Base-by-base conservation (phyloP, 1,139 yeast species). In the Debaryomyces fabryi region DNA sequence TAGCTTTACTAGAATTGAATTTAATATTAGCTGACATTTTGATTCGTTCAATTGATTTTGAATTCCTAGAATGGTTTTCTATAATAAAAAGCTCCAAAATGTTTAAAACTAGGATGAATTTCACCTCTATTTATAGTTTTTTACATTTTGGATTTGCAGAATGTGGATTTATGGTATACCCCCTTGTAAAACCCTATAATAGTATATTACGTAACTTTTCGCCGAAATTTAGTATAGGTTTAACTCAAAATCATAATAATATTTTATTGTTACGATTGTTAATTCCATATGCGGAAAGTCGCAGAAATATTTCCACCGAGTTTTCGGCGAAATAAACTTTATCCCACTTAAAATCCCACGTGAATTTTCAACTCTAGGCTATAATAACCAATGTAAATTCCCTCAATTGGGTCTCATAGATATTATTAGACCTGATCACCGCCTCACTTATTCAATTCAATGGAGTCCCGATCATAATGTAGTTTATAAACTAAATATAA, bases 1-100 rank as follows among this genome's bases (percentile, higher is more conserved):
- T 71, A 56, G 87, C 77, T 60, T 82, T 83, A 63, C 81, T 83
- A 49, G 89, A 81, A 59, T 83, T 78, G 62, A 85, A 85, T 53
- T 83, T 74, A 59, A 89, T 58, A 44, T 64, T 57, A 42, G 63
- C 54, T 2, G 47, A 30, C 51, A 50, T 50, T 42, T 42, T 44
- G 27, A 12, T 27, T 25, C 12, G 29, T 25, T 32, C 24, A 13
- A 21, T 6, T 39, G 27, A n/a, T 36, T 32, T 37, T 23, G 41
- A 35, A 20, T 27, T 41, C 13, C n/a, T 16, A 16, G 9, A 24
- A 27, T 10, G 15, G 27, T 16, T 13, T 30, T 32, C 10, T 36
- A 16, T 23, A 29, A 7, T 10, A 20, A 37, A 37, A 12, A n/a
- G 8, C 27, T 20, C 10, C 16, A 9, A 18, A 45, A 39, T 8